phyloP scores from a whole-genome alignment of 2,329 filamentous ascomycete species.

The Xylariaceae sp. region DNA sequence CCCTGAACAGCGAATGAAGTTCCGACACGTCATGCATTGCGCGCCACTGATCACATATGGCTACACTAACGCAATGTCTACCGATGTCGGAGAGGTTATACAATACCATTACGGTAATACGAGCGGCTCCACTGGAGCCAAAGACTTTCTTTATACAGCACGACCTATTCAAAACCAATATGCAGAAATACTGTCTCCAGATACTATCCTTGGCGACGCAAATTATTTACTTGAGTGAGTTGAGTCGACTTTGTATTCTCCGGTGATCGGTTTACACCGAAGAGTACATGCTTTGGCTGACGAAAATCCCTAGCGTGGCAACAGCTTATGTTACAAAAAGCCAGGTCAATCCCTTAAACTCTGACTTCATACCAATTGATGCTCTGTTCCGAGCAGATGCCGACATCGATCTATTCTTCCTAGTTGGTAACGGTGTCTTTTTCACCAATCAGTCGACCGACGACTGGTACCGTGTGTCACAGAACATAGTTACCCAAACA shows the following conservation, averaged over 20 bases:
- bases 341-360: background rate
- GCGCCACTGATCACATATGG: background rate
- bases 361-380: background rate
- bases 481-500: background rate
- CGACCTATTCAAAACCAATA: background rate
- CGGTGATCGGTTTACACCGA: background rate
- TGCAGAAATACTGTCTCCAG: background rate
- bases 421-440: slow-evolving; percentile 5
- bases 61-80: background rate
- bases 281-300: background rate
- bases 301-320: background rate
- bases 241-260: too few species aligned
- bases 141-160: background rate
- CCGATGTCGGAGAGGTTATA: background rate
- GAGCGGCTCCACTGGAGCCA: too few species aligned
- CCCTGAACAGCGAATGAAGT: background rate
- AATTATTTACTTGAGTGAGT: background rate
- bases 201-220: background rate
- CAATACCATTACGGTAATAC: background rate
- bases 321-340: background rate
- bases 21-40: background rate
- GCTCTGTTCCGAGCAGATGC: background rate
- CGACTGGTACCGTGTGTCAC: slow-evolving; percentile 3
- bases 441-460: slow-evolving; percentile 1
- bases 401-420: slow-evolving; percentile 4